Evolutionary conservation across 228 moss, liverwort and hornwort species (phyloP).

Genomic region (Sphagnum magellanicum): DNA sequence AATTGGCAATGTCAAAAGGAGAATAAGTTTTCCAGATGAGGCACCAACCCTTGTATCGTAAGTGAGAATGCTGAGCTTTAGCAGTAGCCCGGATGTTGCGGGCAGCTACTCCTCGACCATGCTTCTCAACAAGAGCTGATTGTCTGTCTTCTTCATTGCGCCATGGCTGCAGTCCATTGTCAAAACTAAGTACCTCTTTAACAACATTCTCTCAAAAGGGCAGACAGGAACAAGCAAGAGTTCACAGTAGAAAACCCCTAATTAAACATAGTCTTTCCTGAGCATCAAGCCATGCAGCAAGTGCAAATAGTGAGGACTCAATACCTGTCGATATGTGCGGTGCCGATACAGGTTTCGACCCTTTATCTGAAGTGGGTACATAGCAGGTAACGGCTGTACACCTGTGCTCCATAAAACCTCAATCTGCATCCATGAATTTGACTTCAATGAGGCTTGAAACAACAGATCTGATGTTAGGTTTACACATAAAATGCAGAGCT

Average conservation of each 20-base stretch:
- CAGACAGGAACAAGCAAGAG: background rate
- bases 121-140: conserved; percentile 31
- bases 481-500: conserved; percentile 3
- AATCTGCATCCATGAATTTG: conserved; percentile 27
- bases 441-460: background rate
- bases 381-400: conserved; percentile 38
- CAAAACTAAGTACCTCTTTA: background rate
- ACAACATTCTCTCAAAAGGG: background rate
- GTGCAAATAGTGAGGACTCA: background rate
- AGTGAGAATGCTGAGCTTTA: conserved; percentile 5
- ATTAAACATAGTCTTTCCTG: background rate
- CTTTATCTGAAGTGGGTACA: conserved; percentile 68
- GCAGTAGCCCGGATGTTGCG: conserved; percentile 28
- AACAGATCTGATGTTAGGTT: background rate
- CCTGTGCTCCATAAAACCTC: conserved; percentile 89
- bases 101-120: conserved; percentile 42
- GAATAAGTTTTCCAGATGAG: background rate
- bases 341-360: conserved; percentile 79
- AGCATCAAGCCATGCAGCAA: background rate
- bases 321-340: conserved; percentile 66
- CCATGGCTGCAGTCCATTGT: conserved; percentile 38
- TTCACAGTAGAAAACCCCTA: background rate
- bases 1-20: background rate
- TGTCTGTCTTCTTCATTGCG: conserved; percentile 31
- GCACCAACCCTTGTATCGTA: conserved; percentile 22